Base-by-base conservation (phyloP, 352 stramenopile species). In the Chrysophaeum taylorii region DNA sequence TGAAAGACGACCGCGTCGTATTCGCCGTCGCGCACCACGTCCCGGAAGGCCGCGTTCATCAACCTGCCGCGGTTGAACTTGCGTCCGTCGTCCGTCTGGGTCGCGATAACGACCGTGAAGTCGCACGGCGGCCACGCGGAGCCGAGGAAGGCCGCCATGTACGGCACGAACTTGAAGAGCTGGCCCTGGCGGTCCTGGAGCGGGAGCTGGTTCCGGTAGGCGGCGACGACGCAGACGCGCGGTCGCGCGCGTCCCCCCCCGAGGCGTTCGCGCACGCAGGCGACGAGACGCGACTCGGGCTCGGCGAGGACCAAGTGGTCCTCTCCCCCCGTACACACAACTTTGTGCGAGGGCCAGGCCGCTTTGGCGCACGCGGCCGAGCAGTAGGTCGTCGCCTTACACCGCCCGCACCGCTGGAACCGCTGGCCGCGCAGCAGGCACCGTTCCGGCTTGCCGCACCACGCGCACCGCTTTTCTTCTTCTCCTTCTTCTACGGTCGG, bases 121-220 rank as follows among this genome's bases (percentile, higher is more conserved):
- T 42, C 31, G 33, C 33, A 45, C 12, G 1, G 4, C 2, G 57
- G 57, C 21, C 57, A 36, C 31, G 33, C 31, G 36, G 29, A 45
- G 31, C 57, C 35, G 2, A 66, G 35, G 57, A 27, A 66, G 33
- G 57, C 57, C 12, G 45, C 36, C 33, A 66, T 42, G 57, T 66
- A 66, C 7, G 57, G 57, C 35, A 66, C 57, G 57, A 66, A 66
- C 57, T 66, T 66, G 57, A 66, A 66, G 12, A 66, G n/a, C 57
- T 66, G 57, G 5, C 33, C 12, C 57, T 66, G 57, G 2, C 57
- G 57, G 35, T 66, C 57, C 35, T 66, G 57, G 9, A 66, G n/a
- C 33, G 57, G 57, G 7, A 66, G 36, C 27, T 66, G 57, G 57
- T 66, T 66, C 57, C 57, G 57, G 36, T 48, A 66, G 14, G 57